A percentile compares a stretch with the other conserved stretches of the same genome.
phyloP scores from a whole-genome alignment of 768 basidiomycete genomes.

The Hericium erinaceus region DNA sequence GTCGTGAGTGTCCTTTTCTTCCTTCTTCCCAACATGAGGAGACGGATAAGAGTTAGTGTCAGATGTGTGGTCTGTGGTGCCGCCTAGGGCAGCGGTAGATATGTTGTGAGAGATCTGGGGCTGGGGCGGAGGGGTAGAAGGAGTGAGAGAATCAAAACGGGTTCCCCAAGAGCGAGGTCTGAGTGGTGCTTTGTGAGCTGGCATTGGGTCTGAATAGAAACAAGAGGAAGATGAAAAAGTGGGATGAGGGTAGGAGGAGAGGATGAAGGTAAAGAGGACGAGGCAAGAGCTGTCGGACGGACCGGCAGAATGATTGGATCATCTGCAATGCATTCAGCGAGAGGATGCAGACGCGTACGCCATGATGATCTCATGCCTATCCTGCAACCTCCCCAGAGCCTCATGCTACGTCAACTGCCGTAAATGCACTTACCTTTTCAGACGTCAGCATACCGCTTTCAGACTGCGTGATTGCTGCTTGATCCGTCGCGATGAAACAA shows the following conservation, averaged over 20 bases:
- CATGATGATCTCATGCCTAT: not conserved
- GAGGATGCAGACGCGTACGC: not conserved
- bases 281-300: not conserved
- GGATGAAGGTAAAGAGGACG: not conserved
- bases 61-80: conserved; percentile 6
- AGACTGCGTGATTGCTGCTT: not conserved
- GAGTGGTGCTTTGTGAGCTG: conserved; percentile 28
- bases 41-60: conserved; percentile 12
- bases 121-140: conserved; percentile 38
- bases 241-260: not conserved
- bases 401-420: not conserved
- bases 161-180: conserved; percentile 56
- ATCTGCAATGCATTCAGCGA: not conserved
- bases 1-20: conserved; percentile 53
- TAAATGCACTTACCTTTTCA: not conserved
- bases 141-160: conserved; percentile 57
- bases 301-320: not conserved
- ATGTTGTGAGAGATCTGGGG: conserved; percentile 9
- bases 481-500: no score
- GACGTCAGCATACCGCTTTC: not conserved
- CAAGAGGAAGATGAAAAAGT: not conserved
- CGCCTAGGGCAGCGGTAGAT: conserved; percentile 7
- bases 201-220: conserved; percentile 25
- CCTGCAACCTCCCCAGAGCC: no score
- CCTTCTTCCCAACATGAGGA: not conserved